These are phyloP conservation scores for Populus hybrid DNA, from an alignment of 441 rosid species.

Conservation along the genomic window DNA sequence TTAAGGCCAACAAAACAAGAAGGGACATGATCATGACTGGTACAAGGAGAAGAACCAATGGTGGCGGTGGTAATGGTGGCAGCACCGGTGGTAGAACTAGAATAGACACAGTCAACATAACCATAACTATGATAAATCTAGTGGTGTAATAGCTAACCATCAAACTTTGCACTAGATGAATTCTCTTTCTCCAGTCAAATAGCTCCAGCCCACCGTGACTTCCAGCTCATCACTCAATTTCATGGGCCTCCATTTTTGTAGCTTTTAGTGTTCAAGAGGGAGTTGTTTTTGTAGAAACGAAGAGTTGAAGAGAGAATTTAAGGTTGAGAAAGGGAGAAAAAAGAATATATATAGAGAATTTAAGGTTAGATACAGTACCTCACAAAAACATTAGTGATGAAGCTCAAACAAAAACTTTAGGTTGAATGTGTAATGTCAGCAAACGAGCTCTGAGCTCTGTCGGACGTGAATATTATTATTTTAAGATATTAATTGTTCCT, in stretches of 20 bases:
- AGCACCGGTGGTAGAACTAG: slow-evolving; percentile 25
- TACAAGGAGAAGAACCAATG: slow-evolving; percentile 17
- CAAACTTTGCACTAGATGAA: background rate
- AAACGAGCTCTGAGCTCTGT: too few species aligned
- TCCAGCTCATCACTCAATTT: background rate
- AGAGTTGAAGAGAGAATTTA: background rate
- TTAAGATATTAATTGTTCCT: too few species aligned
- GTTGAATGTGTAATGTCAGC: too few species aligned
- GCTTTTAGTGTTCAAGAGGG: background rate
- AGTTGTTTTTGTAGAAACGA: background rate
- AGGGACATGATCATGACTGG: slow-evolving; percentile 28
- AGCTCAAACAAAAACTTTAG: too few species aligned
- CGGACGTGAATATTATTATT: too few species aligned
- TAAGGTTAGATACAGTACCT: too few species aligned
- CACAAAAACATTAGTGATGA: too few species aligned
- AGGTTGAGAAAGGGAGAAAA: background rate
- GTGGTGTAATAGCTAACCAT: background rate
- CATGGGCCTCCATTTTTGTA: background rate
- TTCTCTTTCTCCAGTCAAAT: background rate
- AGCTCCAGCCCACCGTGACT: background rate
- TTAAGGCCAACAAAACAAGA: slow-evolving; percentile 19
- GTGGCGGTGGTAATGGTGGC: slow-evolving; percentile 37
- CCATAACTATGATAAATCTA: slow-evolving; percentile 12
- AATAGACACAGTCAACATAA: slow-evolving; percentile 17
- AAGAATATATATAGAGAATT: too few species aligned